Percentiles rank a stretch among this genome's conserved stretches.
Evolutionary conservation across 2,329 filamentous ascomycete species (phyloP).

Genomic region (Coniosporium tulheliwenetii): DNA sequence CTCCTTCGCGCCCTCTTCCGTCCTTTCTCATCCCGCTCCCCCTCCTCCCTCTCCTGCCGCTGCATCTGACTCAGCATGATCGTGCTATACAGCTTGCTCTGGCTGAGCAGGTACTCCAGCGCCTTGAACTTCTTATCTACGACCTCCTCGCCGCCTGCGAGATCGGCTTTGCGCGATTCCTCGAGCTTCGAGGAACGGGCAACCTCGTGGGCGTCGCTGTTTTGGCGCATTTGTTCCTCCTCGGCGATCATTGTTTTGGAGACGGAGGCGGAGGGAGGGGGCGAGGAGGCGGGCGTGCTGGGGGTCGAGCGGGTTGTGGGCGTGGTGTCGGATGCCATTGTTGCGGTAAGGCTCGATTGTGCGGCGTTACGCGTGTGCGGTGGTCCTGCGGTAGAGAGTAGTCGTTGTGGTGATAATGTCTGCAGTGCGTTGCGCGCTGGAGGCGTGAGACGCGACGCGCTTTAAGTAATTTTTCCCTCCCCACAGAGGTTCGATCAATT

Average conservation of each 20-base stretch:
- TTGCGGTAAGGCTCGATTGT: background rate
- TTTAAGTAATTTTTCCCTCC: no score
- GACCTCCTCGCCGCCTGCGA: constrained; percentile 27
- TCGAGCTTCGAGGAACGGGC: constrained; percentile 27
- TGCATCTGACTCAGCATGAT: constrained; percentile 39
- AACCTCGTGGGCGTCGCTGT: constrained; percentile 26
- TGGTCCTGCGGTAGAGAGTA: no score
- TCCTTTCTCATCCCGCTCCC: constrained; percentile 27
- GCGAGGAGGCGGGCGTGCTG: background rate
- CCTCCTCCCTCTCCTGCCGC: constrained; percentile 31
- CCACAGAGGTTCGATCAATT: no score
- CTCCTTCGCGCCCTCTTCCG: constrained; percentile 27
- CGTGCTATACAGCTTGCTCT: constrained; percentile 35
- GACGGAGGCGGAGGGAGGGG: background rate
- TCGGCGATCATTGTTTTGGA: constrained; percentile 27
- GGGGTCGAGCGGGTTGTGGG: background rate
- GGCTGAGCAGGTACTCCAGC: constrained; percentile 34
- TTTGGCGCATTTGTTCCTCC: constrained; percentile 27
- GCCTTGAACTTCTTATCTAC: constrained; percentile 36
- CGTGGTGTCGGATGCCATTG: background rate
- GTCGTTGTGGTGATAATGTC: no score
- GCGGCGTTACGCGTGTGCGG: no score
- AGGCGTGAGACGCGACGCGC: no score
- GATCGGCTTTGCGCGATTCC: constrained; percentile 28
- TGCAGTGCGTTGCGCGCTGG: no score